Percentiles rank a stretch among this genome's conserved stretches.
Conservation (phyloP, 2,329 filamentous ascomycete species). For the Aspergillus ochraceoroseus region DNA sequence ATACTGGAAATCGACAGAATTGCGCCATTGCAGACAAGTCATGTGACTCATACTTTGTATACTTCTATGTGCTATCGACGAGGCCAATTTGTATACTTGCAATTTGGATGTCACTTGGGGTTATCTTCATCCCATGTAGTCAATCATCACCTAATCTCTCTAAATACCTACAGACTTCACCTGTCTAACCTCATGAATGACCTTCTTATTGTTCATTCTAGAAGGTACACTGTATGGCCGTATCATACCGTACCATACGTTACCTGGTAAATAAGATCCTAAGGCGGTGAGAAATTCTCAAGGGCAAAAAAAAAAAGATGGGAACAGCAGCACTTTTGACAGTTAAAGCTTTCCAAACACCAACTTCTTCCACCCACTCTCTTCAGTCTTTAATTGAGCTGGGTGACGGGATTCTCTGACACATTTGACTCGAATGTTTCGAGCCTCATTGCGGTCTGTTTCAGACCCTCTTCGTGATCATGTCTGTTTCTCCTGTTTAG, state of each 20-base stretch:
- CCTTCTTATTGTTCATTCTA: too few species aligned
- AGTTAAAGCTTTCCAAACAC: background rate
- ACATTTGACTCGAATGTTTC: slow-evolving; percentile 34
- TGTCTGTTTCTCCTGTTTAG: slow-evolving; percentile 36
- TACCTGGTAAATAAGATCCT: background rate
- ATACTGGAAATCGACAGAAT: too few species aligned
- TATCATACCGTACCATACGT: background rate
- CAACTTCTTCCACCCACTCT: slow-evolving; percentile 1
- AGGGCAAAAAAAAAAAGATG: slow-evolving; percentile 1
- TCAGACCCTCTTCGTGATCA: slow-evolving; percentile 33
- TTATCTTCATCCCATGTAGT: too few species aligned
- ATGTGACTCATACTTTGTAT: too few species aligned
- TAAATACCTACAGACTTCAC: too few species aligned
- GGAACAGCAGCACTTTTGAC: background rate
- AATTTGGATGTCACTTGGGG: too few species aligned
- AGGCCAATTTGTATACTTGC: too few species aligned
- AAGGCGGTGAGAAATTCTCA: background rate
- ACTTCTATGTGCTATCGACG: too few species aligned
- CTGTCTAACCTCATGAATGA: too few species aligned
- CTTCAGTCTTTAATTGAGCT: slow-evolving; percentile 3
- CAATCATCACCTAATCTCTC: too few species aligned
- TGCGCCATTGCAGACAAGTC: too few species aligned
- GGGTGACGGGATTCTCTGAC: background rate
- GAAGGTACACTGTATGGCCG: too few species aligned
- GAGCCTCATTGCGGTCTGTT: slow-evolving; percentile 35